These are phyloP conservation scores for Scytalidium sp. DNA, from an alignment of 2,329 filamentous ascomycete species.

Conservation along the genomic window DNA sequence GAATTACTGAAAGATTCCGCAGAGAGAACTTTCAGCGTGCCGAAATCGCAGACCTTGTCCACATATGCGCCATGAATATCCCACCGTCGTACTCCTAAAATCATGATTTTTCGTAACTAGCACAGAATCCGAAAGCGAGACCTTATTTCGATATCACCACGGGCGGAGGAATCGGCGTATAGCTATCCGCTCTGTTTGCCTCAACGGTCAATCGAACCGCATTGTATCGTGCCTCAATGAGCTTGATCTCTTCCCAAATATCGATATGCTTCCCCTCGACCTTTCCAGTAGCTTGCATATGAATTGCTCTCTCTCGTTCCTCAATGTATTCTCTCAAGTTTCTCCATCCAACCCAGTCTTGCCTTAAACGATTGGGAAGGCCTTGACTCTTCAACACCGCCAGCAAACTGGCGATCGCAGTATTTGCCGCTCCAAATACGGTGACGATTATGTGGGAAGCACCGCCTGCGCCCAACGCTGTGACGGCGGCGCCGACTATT, in stretches of 20 bases:
- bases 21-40: too few species aligned
- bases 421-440: slow-evolving; percentile 57
- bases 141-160: neutral
- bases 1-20: too few species aligned
- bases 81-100: too few species aligned
- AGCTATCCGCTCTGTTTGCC: slow-evolving; percentile 38
- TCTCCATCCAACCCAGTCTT: slow-evolving; percentile 39
- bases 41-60: too few species aligned
- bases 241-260: slow-evolving; percentile 12
- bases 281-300: slow-evolving; percentile 37
- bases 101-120: too few species aligned
- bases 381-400: slow-evolving; percentile 49
- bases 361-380: slow-evolving; percentile 39
- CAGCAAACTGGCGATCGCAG: slow-evolving; percentile 56
- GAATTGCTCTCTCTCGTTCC: slow-evolving; percentile 41
- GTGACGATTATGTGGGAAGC: slow-evolving; percentile 52
- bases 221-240: slow-evolving; percentile 34
- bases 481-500: slow-evolving; percentile 40
- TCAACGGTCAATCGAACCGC: slow-evolving; percentile 38
- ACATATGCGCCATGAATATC: too few species aligned
- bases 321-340: slow-evolving; percentile 48
- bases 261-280: slow-evolving; percentile 35
- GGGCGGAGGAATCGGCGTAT: slow-evolving; percentile 23
- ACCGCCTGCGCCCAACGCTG: slow-evolving; percentile 39
- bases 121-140: neutral